Base-by-base conservation (phyloP, 495 filamentous ascomycete species). In the Glonium stellatum region DNA sequence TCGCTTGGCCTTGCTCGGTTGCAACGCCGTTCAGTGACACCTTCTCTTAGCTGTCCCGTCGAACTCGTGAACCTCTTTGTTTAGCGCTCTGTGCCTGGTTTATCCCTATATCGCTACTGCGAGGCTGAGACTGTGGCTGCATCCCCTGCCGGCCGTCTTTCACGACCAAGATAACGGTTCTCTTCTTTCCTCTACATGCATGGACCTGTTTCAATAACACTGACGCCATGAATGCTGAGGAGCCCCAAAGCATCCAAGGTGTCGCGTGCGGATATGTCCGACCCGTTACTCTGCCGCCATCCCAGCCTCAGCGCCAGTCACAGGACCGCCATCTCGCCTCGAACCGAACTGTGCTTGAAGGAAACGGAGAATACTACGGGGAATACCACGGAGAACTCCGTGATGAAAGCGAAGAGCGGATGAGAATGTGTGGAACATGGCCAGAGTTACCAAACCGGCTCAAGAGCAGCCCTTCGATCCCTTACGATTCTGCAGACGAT, bases 81-180 rank as follows among this genome's bases (percentile, higher is more conserved):
- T 51, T 15, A 6, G 19, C 25, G 25, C 37, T 31, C 27, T 6
- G 3, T 2, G 6, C 27, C 27, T 31, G 2, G 27, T 3, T 31
- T 31, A 31, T 31, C 27, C 3, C 27, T 31, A 31, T 31, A 31
- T 31, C 13, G 10, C 27, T 23, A 8, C 31, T 55, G 34, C 53
- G 19, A 51, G 48, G 48, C 48, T 51, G 34, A 55, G 15, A 55
- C 53, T 18, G 53, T 39, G 53, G 53, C 53, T 42, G 53, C 53
- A 55, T 10, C 53, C 21, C 53, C 34, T 31, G 27, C 27, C 27
- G 2, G 27, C 27, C 27, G 27, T 31, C 27, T 3, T 31, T 31
- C 27, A 6, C 3, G 27, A 31, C 6, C 27, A 6, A 6, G 27
- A 6, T 3, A 31, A 31, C 11, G 18, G 36, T 25, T 31, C 19